Base-by-base conservation (phyloP, 2,329 filamentous ascomycete species). In the Hymenoscyphus scutula region DNA sequence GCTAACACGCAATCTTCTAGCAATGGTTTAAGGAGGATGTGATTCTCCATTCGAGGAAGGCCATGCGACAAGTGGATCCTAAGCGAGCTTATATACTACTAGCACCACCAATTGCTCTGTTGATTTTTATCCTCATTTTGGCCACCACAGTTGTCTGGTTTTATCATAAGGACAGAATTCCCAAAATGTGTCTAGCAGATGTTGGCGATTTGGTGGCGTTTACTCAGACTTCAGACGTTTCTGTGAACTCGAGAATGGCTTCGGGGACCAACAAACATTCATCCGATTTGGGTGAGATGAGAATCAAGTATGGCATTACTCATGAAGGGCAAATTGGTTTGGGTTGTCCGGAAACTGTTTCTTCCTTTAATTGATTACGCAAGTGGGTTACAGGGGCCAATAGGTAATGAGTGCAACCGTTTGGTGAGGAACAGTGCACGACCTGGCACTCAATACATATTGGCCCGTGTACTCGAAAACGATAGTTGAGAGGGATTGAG, bases 121-220 rank as follows among this genome's bases (percentile, higher is more conserved):
- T 56, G 13, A 17, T 56, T 25, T 25, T 56, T 30, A n/a, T n/a
- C n/a, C n/a, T n/a, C n/a, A n/a, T n/a, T n/a, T n/a, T 56, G n/a
- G 30, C 19, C n/a, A 19, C 27, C 10, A 25, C 19, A n/a, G 32
- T 34, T 38, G 27, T 32, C 7, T 54, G 53, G 15, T 23, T 54
- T n/a, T 54, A 54, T 23, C 53, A n/a, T 2, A 54, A 8, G n/a
- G 53, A 29, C n/a, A 32, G 53, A 30, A 54, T 54, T 30, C 53
- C 13, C 19, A 15, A 17, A 4, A 32, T 54, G 25, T 54, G 27
- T n/a, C 11, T 30, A 32, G 53, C 19, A 13, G 6, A 17, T 5
- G 53, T 54, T 29, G 27, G 53, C 17, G 53, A 54, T 32, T 54
- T 54, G n/a, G n/a, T n/a, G n/a, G n/a, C n/a, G n/a, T n/a, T n/a